phyloP scores from a whole-genome alignment of 768 basidiomycete genomes.

The Dioszegia aurantiaca region DNA sequence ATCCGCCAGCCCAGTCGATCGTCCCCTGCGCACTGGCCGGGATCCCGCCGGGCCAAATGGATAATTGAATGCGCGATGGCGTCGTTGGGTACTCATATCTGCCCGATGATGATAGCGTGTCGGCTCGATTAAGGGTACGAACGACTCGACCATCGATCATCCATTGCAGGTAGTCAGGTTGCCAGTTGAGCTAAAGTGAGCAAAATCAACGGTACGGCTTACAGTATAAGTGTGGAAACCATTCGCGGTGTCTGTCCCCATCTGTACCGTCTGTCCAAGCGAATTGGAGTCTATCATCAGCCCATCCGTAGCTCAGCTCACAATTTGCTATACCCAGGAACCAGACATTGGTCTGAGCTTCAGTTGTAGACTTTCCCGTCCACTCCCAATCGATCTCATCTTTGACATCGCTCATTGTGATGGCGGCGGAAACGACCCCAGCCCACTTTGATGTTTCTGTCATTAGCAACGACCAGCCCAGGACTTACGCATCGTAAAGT shows the following conservation, averaged over 20 bases:
- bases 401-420: constrained; percentile 72
- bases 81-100: constrained; percentile 65
- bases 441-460: constrained; percentile 68
- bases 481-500: constrained; percentile 32
- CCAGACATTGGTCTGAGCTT: constrained; percentile 69
- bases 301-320: no score
- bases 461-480: constrained; percentile 6
- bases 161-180: constrained; percentile 65
- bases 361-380: constrained; percentile 56
- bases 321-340: constrained; percentile 42
- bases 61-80: constrained; percentile 73
- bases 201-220: not conserved
- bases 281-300: constrained; percentile 41
- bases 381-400: constrained; percentile 48
- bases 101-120: constrained; percentile 54
- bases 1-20: constrained; percentile 72
- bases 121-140: constrained; percentile 64
- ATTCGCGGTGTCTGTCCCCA: constrained; percentile 25
- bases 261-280: constrained; percentile 20
- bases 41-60: constrained; percentile 82
- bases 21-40: constrained; percentile 63
- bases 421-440: constrained; percentile 71
- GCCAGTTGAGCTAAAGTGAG: constrained; percentile 71
- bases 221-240: constrained; percentile 42
- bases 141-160: constrained; percentile 68